Evolutionary conservation across 345 rosid genomes (phyloP), one percentile per base, ranked within the genome.

Genomic region (Mallotus nudiflorus): DNA sequence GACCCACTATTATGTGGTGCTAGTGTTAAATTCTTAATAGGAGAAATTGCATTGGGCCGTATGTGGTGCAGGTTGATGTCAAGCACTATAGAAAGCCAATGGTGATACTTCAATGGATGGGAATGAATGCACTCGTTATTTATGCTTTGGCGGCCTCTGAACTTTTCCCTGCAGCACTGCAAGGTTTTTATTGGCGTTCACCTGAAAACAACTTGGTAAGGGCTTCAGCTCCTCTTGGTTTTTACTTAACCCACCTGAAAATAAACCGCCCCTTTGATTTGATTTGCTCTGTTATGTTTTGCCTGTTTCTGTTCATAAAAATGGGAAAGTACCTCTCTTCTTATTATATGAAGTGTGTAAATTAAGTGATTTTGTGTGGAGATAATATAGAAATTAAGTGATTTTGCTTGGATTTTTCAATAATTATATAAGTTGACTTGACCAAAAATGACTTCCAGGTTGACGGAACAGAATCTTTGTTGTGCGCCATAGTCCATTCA

Each of bases 111-210:
- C 82, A 85, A 65, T 85, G 88, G 87, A 83, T 83, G 85, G 88
- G 87, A 66, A 78, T 85, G 88, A 87, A 87, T 77, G 91, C 91
- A 29, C 79, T 87, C 69, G 73, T 85, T 29, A 53, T 85, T 31
- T 87, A 78, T 59, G 83, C 81, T 46, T 72, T 83, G 75, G 91
- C 87, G 25, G 86, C 91, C 18, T 80, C 81, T 62, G 80, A 85
- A 56, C 77, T 87, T 75, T 83, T 85, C 50, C 77, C 91, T 2
- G 81, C 82, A 13, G 82, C 78, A 28, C 51, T 87, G 66, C 87
- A 83, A 73, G 91, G 91, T 54, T 81, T 86, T 68, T 83, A 83
- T 73, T 85, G 82, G 88, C 79, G 6, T 57, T 87, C 87, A 11
- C 86, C 88, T 0, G 72, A 83, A 80, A 81, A 85, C 69, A 87